These are phyloP conservation scores for Yamadazyma endophytica DNA, from an alignment of 805 yeast species.

Conservation along the genomic window DNA sequence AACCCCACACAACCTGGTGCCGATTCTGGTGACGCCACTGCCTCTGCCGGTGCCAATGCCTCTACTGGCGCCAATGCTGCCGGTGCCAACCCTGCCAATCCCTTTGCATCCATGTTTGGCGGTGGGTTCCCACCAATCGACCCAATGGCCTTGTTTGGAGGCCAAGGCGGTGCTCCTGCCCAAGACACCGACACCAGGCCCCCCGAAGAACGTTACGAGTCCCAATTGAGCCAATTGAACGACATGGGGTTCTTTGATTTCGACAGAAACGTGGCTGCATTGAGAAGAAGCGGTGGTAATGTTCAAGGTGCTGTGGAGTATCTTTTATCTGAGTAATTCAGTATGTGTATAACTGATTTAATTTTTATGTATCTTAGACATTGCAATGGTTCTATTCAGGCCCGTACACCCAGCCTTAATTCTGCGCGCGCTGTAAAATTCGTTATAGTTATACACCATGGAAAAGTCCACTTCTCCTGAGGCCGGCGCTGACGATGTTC, in stretches of 20 bases:
- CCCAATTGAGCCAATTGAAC: slow-evolving; percentile 42
- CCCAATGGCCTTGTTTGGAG: slow-evolving; percentile 52
- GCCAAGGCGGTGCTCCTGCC: slow-evolving; percentile 21
- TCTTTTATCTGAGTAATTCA: slow-evolving; percentile 8
- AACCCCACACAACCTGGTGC: slow-evolving; percentile 10
- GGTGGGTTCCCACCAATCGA: slow-evolving; percentile 35
- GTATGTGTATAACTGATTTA: no score
- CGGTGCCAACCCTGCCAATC: slow-evolving; percentile 26
- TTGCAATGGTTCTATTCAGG: no score
- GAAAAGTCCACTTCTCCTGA: no score
- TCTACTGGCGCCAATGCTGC: slow-evolving; percentile 8
- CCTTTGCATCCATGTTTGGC: slow-evolving; percentile 37
- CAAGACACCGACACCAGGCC: slow-evolving; percentile 39
- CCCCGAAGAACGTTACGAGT: slow-evolving; percentile 43
- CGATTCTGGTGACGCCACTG: slow-evolving; percentile 10
- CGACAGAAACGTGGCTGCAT: slow-evolving; percentile 85
- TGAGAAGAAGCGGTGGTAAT: slow-evolving; percentile 93
- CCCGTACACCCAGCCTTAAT: no score
- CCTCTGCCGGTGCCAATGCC: slow-evolving; percentile 9
- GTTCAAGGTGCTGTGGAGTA: slow-evolving; percentile 96
- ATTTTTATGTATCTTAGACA: no score
- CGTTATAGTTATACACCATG: no score
- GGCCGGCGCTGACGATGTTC: no score
- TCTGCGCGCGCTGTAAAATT: no score
- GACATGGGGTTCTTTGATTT: slow-evolving; percentile 78